Evolutionary conservation across 768 basidiomycete species (phyloP).

Genomic region (Suillus variegatus): DNA sequence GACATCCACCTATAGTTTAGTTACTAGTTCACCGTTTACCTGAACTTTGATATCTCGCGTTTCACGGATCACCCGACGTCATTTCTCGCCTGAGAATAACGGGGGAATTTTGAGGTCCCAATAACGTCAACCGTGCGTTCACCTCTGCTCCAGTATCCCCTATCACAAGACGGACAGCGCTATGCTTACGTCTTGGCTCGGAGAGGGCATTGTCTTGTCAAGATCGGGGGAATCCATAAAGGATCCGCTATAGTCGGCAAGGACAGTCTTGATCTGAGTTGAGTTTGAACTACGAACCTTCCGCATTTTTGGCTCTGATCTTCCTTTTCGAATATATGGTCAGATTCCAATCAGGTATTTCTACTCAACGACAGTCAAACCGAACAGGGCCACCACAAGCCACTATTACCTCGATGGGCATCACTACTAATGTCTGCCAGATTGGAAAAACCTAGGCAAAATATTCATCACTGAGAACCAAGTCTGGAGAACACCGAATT

Average conservation of each 20-base stretch:
- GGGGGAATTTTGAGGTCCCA: background rate
- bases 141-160: background rate
- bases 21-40: background rate
- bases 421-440: background rate
- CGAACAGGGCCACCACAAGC: no score
- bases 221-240: constrained; percentile 8
- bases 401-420: no score
- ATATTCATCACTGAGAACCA: constrained; percentile 4
- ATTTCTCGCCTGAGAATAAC: background rate
- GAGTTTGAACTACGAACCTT: constrained; percentile 37
- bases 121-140: constrained; percentile 5
- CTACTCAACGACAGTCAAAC: no score
- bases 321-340: constrained; percentile 28
- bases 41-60: background rate
- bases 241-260: constrained; percentile 33
- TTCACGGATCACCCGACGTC: constrained; percentile 1
- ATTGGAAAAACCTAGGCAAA: constrained; percentile 3
- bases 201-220: constrained; percentile 2
- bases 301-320: constrained; percentile 27
- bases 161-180: constrained; percentile 2
- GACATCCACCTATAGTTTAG: background rate
- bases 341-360: constrained; percentile 29
- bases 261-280: constrained; percentile 22
- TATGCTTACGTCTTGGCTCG: constrained; percentile 24
- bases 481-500: constrained; percentile 10